phyloP scores from a whole-genome alignment of 306 rosid genomes.

The Prunus salicina region DNA sequence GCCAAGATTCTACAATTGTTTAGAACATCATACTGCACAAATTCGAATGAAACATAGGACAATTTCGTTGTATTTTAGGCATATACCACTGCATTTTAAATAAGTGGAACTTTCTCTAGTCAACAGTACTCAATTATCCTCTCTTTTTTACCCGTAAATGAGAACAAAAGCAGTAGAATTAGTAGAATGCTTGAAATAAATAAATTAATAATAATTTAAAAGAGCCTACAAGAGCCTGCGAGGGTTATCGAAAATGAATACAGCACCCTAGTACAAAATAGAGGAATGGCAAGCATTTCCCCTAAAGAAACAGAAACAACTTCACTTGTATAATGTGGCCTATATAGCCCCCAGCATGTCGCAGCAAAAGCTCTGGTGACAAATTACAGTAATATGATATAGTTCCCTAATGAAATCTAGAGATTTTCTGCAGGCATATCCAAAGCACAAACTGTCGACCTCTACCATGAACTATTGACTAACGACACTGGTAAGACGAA shows the following conservation, averaged over 20 bases:
- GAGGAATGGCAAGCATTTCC: not conserved
- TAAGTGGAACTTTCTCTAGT: not conserved
- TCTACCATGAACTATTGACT: conserved; percentile 32
- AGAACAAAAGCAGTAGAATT: not conserved
- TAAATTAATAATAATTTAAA: not conserved
- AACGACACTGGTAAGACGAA: conserved; percentile 7
- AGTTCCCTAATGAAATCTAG: conserved; percentile 16
- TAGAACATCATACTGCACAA: too few species aligned
- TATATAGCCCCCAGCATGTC: conserved; percentile 23
- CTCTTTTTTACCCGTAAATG: not conserved
- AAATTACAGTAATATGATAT: conserved; percentile 27
- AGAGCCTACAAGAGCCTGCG: not conserved
- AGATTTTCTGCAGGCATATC: conserved; percentile 25
- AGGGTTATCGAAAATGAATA: not conserved
- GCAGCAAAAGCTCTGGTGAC: conserved; percentile 30
- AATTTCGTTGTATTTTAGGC: too few species aligned
- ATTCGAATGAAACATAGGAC: too few species aligned
- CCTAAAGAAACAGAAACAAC: conserved; percentile 24
- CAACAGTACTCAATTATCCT: not conserved
- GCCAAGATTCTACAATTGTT: too few species aligned
- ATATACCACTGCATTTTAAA: too few species aligned
- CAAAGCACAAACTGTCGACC: conserved; percentile 23
- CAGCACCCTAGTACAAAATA: not conserved
- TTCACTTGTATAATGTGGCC: conserved; percentile 31
- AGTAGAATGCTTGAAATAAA: not conserved